phyloP scores from a whole-genome alignment of 352 stramenopile species.

The Phytopythium chamaehyphon region DNA sequence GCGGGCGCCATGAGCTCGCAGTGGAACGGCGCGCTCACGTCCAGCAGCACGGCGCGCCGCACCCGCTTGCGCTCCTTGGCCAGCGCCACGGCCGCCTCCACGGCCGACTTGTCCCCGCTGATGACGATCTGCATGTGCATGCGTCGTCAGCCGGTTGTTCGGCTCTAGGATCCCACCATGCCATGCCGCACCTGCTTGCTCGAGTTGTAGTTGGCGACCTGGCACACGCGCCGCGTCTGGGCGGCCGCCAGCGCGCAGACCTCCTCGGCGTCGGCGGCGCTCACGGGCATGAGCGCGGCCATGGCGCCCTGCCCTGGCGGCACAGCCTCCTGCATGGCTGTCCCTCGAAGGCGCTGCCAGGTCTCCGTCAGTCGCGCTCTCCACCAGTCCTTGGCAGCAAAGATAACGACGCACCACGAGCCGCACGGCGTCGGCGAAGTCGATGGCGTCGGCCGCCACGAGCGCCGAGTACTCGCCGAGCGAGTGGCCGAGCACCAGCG shows the following conservation, averaged over 20 bases:
- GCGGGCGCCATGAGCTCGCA: conserved; percentile 74
- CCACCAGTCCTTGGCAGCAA: neutral
- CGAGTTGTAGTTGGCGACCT: conserved; percentile 89
- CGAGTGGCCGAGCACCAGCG: conserved; percentile 73
- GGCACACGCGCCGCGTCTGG: conserved; percentile 39
- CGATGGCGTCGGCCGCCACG: conserved; percentile 56
- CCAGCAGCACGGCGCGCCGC: conserved; percentile 59
- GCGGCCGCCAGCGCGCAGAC: conserved; percentile 41
- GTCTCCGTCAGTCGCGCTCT: neutral
- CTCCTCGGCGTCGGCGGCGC: conserved; percentile 38
- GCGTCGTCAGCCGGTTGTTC: too few relatives aligned
- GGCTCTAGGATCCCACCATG: too few relatives aligned
- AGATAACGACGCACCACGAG: conserved; percentile 42
- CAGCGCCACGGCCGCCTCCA: conserved; percentile 45
- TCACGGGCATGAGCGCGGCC: conserved; percentile 73
- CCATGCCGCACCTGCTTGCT: conserved; percentile 68
- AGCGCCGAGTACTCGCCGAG: conserved; percentile 86
- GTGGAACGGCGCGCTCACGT: conserved; percentile 86
- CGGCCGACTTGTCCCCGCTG: conserved; percentile 49
- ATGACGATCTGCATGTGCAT: conserved; percentile 74
- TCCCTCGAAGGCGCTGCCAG: conserved; percentile 49
- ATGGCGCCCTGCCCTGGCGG: conserved; percentile 54
- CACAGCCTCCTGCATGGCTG: conserved; percentile 68
- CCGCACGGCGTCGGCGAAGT: conserved; percentile 58
- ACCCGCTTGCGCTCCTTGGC: conserved; percentile 71